Conservation (phyloP, 129 eudicot species). For the sunflower (Helianthus annuus) region DNA sequence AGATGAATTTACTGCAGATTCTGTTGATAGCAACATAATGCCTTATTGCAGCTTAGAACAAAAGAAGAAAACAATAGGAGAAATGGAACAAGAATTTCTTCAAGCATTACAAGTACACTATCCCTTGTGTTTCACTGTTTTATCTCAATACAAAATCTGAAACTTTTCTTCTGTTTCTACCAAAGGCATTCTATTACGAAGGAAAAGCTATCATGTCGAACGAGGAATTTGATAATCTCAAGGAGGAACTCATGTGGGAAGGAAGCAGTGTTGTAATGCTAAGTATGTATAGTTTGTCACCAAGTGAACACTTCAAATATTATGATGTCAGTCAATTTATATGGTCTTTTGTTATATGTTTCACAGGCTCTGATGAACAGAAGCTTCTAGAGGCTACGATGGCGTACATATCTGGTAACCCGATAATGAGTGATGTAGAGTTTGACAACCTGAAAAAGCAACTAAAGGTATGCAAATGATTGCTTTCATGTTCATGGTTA, state of each 20-base stretch:
- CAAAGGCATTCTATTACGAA: slow-evolving; percentile 91
- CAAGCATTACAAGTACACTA: slow-evolving; percentile 86
- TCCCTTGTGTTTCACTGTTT: neutral
- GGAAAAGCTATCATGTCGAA: slow-evolving; percentile 98
- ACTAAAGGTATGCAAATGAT: slow-evolving; percentile 59
- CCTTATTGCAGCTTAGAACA: slow-evolving; percentile 83
- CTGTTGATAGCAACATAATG: slow-evolving; percentile 72
- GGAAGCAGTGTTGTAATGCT: slow-evolving; percentile 99
- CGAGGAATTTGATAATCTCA: slow-evolving; percentile 97
- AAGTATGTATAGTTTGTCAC: slow-evolving; percentile 40
- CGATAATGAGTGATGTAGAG: slow-evolving; percentile 73
- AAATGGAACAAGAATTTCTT: slow-evolving; percentile 96
- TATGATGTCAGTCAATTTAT: neutral
- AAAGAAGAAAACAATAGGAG: slow-evolving; percentile 82
- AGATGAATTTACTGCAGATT: slow-evolving; percentile 44
- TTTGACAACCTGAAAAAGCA: slow-evolving; percentile 70
- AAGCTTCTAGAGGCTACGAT: slow-evolving; percentile 94
- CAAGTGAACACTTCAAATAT: neutral
- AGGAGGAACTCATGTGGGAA: slow-evolving; percentile 99
- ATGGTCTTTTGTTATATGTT: neutral
- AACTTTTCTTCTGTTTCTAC: slow-evolving; percentile 16
- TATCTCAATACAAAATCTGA: neutral
- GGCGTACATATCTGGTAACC: slow-evolving; percentile 92
- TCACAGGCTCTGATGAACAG: slow-evolving; percentile 92
- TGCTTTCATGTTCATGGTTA: neutral